Percentiles rank a stretch among this genome's conserved stretches.
Conservation (phyloP, 805 yeast genomes). For the Wickerhamomyces tratensis region DNA sequence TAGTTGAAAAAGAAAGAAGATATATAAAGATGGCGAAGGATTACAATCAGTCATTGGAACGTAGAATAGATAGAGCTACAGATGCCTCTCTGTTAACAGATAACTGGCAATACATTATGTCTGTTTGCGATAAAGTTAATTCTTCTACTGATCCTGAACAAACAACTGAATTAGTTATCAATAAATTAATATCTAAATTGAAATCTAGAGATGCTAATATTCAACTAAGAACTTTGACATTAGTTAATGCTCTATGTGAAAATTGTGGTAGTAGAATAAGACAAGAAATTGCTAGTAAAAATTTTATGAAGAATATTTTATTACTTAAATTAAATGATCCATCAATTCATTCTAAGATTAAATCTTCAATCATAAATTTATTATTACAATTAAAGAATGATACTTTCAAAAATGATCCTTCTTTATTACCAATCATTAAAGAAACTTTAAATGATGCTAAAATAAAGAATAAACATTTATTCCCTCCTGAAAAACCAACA, state of each 20-base stretch:
- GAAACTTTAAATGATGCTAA: constrained; percentile 47
- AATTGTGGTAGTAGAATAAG: constrained; percentile 68
- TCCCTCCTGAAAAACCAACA: constrained; percentile 48
- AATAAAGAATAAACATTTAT: constrained; percentile 27
- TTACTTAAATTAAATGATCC: constrained; percentile 41
- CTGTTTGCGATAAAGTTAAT: constrained; percentile 52
- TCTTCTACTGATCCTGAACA: constrained; percentile 46
- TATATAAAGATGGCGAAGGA: neutral
- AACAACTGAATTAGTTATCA: constrained; percentile 34
- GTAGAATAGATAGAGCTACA: constrained; percentile 38
- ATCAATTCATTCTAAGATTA: constrained; percentile 57
- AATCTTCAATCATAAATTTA: constrained; percentile 53
- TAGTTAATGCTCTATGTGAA: constrained; percentile 56
- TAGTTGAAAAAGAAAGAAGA: no score
- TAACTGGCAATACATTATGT: constrained; percentile 57
- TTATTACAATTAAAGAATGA: constrained; percentile 49
- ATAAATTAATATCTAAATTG: constrained; percentile 37
- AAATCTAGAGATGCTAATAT: constrained; percentile 49
- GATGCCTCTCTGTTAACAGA: constrained; percentile 53
- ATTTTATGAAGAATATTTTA: constrained; percentile 36
- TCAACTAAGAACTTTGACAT: constrained; percentile 45
- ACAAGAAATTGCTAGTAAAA: constrained; percentile 48
- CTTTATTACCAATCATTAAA: constrained; percentile 51
- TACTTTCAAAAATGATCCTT: constrained; percentile 66
- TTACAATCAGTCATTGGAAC: neutral